Percentiles rank a stretch among this genome's conserved stretches.
Evolutionary conservation across 2,329 filamentous ascomycete species (phyloP).

Genomic region (Dactylellina parvicollis): DNA sequence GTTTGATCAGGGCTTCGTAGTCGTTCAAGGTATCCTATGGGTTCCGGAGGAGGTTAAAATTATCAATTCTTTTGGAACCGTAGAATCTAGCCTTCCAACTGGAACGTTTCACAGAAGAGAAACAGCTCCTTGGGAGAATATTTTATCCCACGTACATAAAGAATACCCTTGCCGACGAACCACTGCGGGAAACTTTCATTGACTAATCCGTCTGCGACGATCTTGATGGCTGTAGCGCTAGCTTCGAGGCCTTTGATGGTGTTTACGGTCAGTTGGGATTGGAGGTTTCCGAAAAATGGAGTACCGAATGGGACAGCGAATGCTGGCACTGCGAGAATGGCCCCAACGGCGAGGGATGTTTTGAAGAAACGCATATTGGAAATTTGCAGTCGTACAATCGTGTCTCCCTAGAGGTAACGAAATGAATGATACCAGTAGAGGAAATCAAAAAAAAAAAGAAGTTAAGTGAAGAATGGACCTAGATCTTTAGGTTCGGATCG

Average conservation of each 20-base stretch:
- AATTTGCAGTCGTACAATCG: neutral
- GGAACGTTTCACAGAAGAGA: too few relatives aligned
- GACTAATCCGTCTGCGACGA: neutral
- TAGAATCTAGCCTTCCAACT: too few relatives aligned
- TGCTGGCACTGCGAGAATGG: neutral
- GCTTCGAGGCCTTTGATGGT: neutral
- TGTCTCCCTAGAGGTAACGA: too few relatives aligned
- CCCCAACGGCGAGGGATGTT: neutral
- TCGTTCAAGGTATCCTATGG: neutral
- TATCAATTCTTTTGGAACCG: neutral
- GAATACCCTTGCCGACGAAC: neutral
- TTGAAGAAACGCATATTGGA: neutral
- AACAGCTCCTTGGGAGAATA: too few relatives aligned
- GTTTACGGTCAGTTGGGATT: neutral
- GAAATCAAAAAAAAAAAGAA: too few relatives aligned
- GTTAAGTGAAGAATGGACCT: too few relatives aligned
- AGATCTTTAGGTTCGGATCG: too few relatives aligned
- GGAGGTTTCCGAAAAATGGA: too few relatives aligned
- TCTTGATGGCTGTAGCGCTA: neutral
- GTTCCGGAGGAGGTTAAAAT: neutral
- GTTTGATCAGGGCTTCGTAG: neutral
- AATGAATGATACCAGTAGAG: too few relatives aligned
- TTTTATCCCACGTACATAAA: neutral
- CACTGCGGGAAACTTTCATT: neutral
- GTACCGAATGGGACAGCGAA: neutral